Percentiles rank a stretch among this genome's conserved stretches.
Evolutionary conservation across 2,329 filamentous ascomycete species (phyloP).

Genomic region (Penicillium paneum): DNA sequence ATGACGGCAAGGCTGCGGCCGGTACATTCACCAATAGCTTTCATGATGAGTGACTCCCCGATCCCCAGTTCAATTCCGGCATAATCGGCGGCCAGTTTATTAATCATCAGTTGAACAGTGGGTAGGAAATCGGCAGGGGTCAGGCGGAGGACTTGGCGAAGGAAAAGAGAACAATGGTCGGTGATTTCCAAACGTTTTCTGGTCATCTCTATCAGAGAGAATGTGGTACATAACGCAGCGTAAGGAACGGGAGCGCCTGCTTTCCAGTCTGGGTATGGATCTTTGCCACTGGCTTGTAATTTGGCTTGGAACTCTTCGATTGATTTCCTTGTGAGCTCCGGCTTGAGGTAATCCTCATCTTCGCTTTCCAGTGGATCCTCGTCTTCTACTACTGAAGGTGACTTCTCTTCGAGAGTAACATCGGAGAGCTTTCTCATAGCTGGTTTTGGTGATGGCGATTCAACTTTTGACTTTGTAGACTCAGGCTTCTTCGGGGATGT

Average conservation of each 20-base stretch:
- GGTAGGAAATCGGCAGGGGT: constrained; percentile 84
- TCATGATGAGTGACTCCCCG: constrained; percentile 97
- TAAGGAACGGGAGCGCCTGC: constrained; percentile 86
- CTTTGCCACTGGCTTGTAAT: constrained; percentile 64
- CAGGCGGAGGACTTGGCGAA: constrained; percentile 88
- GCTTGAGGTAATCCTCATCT: constrained; percentile 61
- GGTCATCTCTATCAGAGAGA: constrained; percentile 91
- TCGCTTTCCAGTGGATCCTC: constrained; percentile 47
- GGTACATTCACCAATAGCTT: constrained; percentile 91
- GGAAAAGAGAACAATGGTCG: constrained; percentile 83
- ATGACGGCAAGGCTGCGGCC: constrained; percentile 84
- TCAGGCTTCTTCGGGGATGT: constrained; percentile 21
- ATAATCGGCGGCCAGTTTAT: constrained; percentile 95
- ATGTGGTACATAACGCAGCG: constrained; percentile 88
- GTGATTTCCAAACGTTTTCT: constrained; percentile 85
- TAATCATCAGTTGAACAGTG: constrained; percentile 92
- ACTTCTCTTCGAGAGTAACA: constrained; percentile 37
- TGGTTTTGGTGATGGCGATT: constrained; percentile 23
- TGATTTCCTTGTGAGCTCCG: constrained; percentile 68
- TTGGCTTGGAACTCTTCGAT: constrained; percentile 77
- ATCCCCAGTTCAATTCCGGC: constrained; percentile 97
- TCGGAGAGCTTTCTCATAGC: constrained; percentile 44
- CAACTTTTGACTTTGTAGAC: constrained; percentile 15
- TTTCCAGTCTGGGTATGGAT: constrained; percentile 95
- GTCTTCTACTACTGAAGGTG: constrained; percentile 37